phyloP scores from a whole-genome alignment of 768 basidiomycete species.

The Lyophyllum atratum region DNA sequence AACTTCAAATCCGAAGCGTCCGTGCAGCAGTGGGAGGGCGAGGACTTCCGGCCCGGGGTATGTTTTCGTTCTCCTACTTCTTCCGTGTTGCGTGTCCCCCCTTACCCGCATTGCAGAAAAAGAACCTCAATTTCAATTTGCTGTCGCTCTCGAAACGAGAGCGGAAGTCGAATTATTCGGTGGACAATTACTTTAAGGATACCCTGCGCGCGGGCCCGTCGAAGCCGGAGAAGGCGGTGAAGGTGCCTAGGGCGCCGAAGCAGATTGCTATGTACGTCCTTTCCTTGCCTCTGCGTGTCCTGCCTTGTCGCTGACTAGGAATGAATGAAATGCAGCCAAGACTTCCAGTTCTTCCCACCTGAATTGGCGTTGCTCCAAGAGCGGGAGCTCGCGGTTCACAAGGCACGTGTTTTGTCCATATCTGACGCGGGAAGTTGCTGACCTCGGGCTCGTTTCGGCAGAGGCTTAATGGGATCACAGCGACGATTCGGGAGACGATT shows the following conservation, averaged over 20 bases:
- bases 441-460: constrained; percentile 22
- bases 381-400: constrained; percentile 79
- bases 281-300: constrained; percentile 1
- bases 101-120: constrained; percentile 45
- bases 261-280: constrained; percentile 75
- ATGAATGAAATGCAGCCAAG: constrained; percentile 56
- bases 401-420: constrained; percentile 41
- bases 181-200: constrained; percentile 95
- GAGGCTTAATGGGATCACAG: constrained; percentile 68
- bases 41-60: constrained; percentile 83
- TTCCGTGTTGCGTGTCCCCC: neutral
- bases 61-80: constrained; percentile 21
- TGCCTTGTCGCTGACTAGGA: neutral
- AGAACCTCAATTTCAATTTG: constrained; percentile 72
- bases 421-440: neutral
- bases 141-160: constrained; percentile 91
- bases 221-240: constrained; percentile 80
- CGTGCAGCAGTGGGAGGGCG: constrained; percentile 94
- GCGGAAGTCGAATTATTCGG: constrained; percentile 91
- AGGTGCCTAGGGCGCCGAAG: constrained; percentile 84
- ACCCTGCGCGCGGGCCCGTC: constrained; percentile 78
- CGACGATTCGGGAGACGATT: constrained; percentile 63
- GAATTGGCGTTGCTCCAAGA: constrained; percentile 82
- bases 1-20: constrained; percentile 96
- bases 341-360: constrained; percentile 95